Evolutionary conservation across 78 protist genomes (phyloP).

Genomic region (Speleostelium caveatum): DNA sequence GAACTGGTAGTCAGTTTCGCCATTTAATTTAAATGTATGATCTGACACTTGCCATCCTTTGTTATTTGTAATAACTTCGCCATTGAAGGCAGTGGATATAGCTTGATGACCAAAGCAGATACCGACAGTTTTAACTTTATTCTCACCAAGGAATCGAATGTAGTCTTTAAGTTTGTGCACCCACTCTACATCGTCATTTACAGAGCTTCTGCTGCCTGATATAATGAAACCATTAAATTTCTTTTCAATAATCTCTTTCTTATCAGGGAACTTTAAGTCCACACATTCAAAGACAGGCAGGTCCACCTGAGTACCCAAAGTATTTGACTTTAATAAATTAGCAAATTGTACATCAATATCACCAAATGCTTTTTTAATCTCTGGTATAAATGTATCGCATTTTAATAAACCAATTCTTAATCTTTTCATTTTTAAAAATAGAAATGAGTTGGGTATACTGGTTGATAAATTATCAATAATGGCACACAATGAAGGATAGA

Average conservation of each 20-base stretch:
- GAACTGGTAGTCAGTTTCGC: background rate
- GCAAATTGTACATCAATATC: slow-evolving; percentile 59
- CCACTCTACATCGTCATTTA: slow-evolving; percentile 62
- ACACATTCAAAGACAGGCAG: slow-evolving; percentile 34
- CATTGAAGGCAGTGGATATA: slow-evolving; percentile 43
- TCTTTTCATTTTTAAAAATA: slow-evolving; percentile 26
- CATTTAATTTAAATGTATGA: background rate
- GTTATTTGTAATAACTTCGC: slow-evolving; percentile 3
- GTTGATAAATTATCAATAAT: no score
- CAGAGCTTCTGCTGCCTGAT: slow-evolving; percentile 51
- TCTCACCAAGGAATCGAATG: slow-evolving; percentile 1
- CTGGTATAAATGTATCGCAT: slow-evolving; percentile 72
- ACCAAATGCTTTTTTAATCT: slow-evolving; percentile 40
- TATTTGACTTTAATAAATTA: slow-evolving; percentile 36
- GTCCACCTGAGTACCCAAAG: background rate
- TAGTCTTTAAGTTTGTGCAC: slow-evolving; percentile 16
- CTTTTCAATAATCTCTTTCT: slow-evolving; percentile 13
- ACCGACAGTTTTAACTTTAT: slow-evolving; percentile 64
- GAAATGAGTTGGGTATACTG: no score
- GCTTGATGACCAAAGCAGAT: slow-evolving; percentile 77
- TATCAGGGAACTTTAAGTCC: slow-evolving; percentile 33
- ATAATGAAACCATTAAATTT: slow-evolving; percentile 40
- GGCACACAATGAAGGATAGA: no score
- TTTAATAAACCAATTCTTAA: slow-evolving; percentile 56
- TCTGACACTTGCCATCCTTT: slow-evolving; percentile 76